Percentiles rank a stretch among this genome's conserved stretches.
These are phyloP conservation scores for Phragmites australis DNA, from an alignment of 176 grass and related monocot genomes.

Conservation along the genomic window DNA sequence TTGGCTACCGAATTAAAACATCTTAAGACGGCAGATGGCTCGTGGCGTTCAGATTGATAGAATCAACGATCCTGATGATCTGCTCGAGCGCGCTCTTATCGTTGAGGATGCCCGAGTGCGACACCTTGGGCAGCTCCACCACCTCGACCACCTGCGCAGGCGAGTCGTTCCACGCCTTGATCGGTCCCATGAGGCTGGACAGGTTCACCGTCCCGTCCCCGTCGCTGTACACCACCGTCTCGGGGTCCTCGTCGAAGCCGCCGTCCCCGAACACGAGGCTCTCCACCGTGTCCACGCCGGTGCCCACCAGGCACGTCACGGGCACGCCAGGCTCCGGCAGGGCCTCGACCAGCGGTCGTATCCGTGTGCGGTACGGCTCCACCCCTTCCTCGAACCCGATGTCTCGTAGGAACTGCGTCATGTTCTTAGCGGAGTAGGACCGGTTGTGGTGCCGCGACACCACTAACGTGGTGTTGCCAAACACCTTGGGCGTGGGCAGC, in stretches of 20 bases:
- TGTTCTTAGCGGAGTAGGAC: slow-evolving; percentile 62
- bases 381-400: slow-evolving; percentile 73
- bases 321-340: slow-evolving; percentile 66
- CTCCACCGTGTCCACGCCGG: slow-evolving; percentile 60
- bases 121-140: slow-evolving; percentile 57
- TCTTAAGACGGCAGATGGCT: not conserved
- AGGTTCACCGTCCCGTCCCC: slow-evolving; percentile 81
- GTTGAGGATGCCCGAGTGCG: slow-evolving; percentile 71
- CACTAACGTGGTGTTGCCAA: slow-evolving; percentile 57
- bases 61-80: slow-evolving; percentile 52
- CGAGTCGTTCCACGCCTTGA: slow-evolving; percentile 65
- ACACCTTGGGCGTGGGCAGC: slow-evolving; percentile 56
- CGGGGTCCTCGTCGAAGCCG: slow-evolving; percentile 53
- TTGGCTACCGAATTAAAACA: not conserved
- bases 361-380: slow-evolving; percentile 49
- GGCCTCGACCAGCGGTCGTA: slow-evolving; percentile 60
- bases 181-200: slow-evolving; percentile 57
- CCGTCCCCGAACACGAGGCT: slow-evolving; percentile 44
- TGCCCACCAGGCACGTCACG: slow-evolving; percentile 68
- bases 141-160: slow-evolving; percentile 57
- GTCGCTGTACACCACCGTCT: slow-evolving; percentile 64
- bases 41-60: slow-evolving; percentile 54
- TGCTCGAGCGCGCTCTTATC: slow-evolving; percentile 53
- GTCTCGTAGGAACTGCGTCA: slow-evolving; percentile 71
- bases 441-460: slow-evolving; percentile 41